phyloP scores from a whole-genome alignment of 441 rosid genomes.

The Gossypium gossypioides region DNA sequence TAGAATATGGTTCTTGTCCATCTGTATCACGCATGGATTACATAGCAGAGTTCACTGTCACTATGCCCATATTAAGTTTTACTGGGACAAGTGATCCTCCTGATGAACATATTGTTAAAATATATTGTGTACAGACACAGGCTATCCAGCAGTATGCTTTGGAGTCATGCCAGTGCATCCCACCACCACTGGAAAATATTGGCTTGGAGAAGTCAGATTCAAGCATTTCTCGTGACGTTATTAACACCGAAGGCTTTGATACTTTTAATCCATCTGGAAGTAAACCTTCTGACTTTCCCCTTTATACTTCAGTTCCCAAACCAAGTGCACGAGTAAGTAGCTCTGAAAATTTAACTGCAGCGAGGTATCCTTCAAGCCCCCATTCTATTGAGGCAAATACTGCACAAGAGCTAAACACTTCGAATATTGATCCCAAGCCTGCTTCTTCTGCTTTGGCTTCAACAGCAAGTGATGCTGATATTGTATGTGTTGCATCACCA shows the following conservation, averaged over 20 bases:
- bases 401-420: conserved; percentile 23
- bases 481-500: conserved; percentile 31
- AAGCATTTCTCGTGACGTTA: conserved; percentile 31
- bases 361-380: conserved; percentile 27
- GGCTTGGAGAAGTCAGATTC: conserved; percentile 52
- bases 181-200: conserved; percentile 48
- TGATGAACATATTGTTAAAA: conserved; percentile 53
- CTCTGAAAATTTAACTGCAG: conserved; percentile 21
- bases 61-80: conserved; percentile 88
- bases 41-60: conserved; percentile 75
- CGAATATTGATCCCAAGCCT: conserved; percentile 30
- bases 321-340: conserved; percentile 24
- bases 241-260: conserved; percentile 31
- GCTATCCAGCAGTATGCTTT: conserved; percentile 91
- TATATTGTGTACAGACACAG: conserved; percentile 84
- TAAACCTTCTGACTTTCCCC: conserved; percentile 29
- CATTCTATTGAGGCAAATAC: conserved; percentile 19
- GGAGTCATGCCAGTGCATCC: conserved; percentile 69
- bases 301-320: conserved; percentile 30
- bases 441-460: conserved; percentile 28
- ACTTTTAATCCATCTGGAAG: conserved; percentile 27
- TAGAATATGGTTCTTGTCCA: conserved; percentile 71
- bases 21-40: conserved; percentile 69
- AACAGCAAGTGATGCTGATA: conserved; percentile 35
- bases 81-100: conserved; percentile 64